These are phyloP conservation scores for Aureobasidium sp. DNA, from an alignment of 2,329 filamentous ascomycete species.

Conservation along the genomic window DNA sequence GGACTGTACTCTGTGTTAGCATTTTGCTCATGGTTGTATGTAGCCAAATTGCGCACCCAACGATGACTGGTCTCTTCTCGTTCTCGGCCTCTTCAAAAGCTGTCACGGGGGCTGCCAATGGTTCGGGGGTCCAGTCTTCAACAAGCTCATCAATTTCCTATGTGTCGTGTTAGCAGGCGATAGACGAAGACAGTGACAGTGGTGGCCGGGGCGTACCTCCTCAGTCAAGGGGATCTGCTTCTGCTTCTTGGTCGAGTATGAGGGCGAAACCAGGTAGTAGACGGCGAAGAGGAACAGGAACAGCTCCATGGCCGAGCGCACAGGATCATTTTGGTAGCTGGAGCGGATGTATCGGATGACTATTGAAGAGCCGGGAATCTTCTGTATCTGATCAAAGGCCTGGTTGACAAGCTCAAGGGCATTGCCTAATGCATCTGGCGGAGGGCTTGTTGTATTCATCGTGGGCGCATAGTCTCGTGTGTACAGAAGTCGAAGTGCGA, in stretches of 20 bases:
- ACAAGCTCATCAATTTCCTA: constrained; percentile 93
- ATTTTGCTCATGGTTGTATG: neutral
- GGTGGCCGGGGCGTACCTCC: constrained; percentile 42
- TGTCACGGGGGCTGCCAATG: constrained; percentile 67
- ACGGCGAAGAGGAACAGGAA: constrained; percentile 93
- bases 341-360: constrained; percentile 91
- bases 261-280: constrained; percentile 81
- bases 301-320: constrained; percentile 86
- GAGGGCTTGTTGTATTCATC: constrained; percentile 10
- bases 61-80: constrained; percentile 78
- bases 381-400: constrained; percentile 57
- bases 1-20: constrained; percentile 47
- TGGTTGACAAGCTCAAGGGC: constrained; percentile 13
- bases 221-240: constrained; percentile 84
- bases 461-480: neutral
- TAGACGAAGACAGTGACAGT: neutral
- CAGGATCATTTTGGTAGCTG: constrained; percentile 94
- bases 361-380: constrained; percentile 87
- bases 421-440: constrained; percentile 11
- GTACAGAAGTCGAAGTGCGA: neutral
- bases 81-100: constrained; percentile 70
- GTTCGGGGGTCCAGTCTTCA: constrained; percentile 93
- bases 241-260: constrained; percentile 84
- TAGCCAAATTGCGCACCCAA: constrained; percentile 53
- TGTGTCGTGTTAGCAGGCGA: constrained; percentile 5